Conservation (phyloP, 1,284 basidiomycete genomes). For the Apiotrichum gamsii region DNA sequence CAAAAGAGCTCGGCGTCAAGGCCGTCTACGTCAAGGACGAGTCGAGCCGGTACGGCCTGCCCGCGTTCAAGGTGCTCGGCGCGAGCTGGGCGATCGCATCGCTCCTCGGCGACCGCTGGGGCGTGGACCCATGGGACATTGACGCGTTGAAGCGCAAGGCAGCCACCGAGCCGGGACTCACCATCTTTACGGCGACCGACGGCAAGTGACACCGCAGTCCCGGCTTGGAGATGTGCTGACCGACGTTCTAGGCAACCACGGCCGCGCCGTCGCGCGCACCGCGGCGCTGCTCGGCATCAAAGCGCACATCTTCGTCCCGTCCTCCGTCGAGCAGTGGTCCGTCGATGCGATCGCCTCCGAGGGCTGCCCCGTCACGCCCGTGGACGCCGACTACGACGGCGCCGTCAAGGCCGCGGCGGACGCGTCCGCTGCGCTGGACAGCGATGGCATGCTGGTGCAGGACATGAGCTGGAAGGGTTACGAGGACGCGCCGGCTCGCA, state of each 20-base stretch:
- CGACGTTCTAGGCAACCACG: constrained; percentile 12
- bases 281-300: constrained; percentile 7
- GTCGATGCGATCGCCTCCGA: constrained; percentile 11
- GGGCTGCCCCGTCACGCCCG: constrained; percentile 4
- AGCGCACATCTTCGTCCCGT: constrained; percentile 11
- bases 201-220: not conserved
- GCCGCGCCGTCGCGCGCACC: constrained; percentile 13
- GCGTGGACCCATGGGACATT: constrained; percentile 11
- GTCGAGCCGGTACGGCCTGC: constrained; percentile 13
- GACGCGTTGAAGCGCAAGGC: constrained; percentile 1
- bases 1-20: constrained; percentile 8
- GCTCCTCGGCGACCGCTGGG: constrained; percentile 9
- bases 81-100: constrained; percentile 14
- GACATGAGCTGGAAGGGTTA: constrained; percentile 17
- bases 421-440: not conserved
- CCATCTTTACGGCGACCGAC: constrained; percentile 13
- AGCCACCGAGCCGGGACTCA: not conserved
- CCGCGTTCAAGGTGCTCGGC: constrained; percentile 19
- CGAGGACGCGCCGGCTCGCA: constrained; percentile 6
- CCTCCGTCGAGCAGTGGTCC: constrained; percentile 14
- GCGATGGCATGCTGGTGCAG: constrained; percentile 9
- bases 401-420: constrained; percentile 3
- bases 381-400: constrained; percentile 13
- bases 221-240: too few species aligned
- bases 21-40: constrained; percentile 19